Percentiles rank a stretch among this genome's conserved stretches.
Conservation (phyloP, 768 basidiomycete species). For the Hydnum rufescens region DNA sequence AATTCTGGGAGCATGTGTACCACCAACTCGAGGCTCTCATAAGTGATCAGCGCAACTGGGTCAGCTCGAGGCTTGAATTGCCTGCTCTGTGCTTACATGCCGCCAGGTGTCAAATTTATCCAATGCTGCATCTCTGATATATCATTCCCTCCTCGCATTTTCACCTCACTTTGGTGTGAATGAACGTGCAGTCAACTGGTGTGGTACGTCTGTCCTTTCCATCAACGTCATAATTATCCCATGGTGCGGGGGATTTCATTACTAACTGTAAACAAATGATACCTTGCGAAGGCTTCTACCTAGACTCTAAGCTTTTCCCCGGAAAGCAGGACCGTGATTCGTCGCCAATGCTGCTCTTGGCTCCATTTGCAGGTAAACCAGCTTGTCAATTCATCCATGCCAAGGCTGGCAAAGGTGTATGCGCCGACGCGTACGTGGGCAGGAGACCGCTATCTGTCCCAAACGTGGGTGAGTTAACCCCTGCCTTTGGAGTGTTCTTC, state of each 20-base stretch:
- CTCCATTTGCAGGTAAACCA: conserved; percentile 79
- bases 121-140: conserved; percentile 67
- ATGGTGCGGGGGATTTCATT: no score
- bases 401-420: conserved; percentile 48
- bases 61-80: conserved; percentile 18
- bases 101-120: conserved; percentile 53
- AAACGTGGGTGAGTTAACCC: conserved; percentile 28
- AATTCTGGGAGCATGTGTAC: conserved; percentile 66
- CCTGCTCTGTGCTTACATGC: neutral
- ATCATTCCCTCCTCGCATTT: conserved; percentile 54
- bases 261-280: neutral
- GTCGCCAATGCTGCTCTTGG: conserved; percentile 33
- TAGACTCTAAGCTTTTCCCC: conserved; percentile 46
- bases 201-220: conserved; percentile 37
- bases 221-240: neutral
- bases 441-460: conserved; percentile 42
- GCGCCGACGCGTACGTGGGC: conserved; percentile 54
- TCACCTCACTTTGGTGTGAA: conserved; percentile 38
- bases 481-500: neutral
- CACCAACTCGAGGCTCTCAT: conserved; percentile 41
- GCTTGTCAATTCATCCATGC: conserved; percentile 71
- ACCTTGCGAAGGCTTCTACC: conserved; percentile 55
- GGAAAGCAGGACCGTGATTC: neutral
- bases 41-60: conserved; percentile 59
- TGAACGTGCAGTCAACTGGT: conserved; percentile 72